A percentile compares a stretch with the other conserved stretches of the same genome.
Conservation (phyloP, 441 rosid species). For the Adansonia madagascariensis region DNA sequence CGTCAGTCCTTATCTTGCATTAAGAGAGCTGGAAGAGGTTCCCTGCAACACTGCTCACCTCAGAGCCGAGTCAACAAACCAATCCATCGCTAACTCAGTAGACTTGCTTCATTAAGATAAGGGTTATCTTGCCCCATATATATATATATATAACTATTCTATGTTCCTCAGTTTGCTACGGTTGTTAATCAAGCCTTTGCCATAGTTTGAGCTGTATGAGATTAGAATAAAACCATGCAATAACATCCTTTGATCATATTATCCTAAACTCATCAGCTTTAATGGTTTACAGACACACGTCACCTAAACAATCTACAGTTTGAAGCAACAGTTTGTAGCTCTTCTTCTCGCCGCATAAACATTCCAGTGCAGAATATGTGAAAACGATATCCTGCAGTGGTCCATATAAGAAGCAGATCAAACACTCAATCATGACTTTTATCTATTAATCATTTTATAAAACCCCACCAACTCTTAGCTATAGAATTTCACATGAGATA, state of each 20-base stretch:
- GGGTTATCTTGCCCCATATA: conserved; percentile 23
- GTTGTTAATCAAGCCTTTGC: conserved; percentile 29
- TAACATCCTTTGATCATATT: conserved; percentile 31
- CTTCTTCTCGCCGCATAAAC: conserved; percentile 39
- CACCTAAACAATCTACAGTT: conserved; percentile 5
- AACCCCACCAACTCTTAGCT: conserved; percentile 32
- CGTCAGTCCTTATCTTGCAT: conserved; percentile 50
- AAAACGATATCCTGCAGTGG: conserved; percentile 26
- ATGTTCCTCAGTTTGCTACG: conserved; percentile 28
- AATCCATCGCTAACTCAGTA: conserved; percentile 46
- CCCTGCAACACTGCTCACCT: conserved; percentile 51
- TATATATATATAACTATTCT: neutral
- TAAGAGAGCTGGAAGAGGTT: conserved; percentile 49
- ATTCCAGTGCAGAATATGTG: conserved; percentile 18
- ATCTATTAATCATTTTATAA: conserved; percentile 31
- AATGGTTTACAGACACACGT: neutral
- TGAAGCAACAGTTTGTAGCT: conserved; percentile 18
- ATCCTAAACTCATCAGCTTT: conserved; percentile 21
- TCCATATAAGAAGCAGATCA: conserved; percentile 34
- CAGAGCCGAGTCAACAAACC: conserved; percentile 51
- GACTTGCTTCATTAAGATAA: conserved; percentile 45
- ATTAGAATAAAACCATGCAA: conserved; percentile 35
- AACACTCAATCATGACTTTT: conserved; percentile 32
- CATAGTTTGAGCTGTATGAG: conserved; percentile 30
- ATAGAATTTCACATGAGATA: conserved; percentile 31